Base-by-base conservation (phyloP, 192 early-diverging fungal species). In the Diversispora epigaea region DNA sequence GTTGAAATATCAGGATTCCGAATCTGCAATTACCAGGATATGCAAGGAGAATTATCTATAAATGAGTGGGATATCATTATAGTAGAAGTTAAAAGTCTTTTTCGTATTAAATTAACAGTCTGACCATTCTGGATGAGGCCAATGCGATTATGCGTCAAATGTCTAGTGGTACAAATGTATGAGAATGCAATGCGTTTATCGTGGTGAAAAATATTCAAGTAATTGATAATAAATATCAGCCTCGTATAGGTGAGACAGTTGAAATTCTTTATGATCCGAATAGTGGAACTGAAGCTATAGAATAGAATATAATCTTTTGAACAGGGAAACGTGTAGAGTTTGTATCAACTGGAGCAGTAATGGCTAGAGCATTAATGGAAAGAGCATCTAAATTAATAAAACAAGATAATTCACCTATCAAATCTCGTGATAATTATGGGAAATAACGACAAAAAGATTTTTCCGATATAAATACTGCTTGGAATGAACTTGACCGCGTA, bases 81-180 rank as follows among this genome's bases (percentile, higher is more conserved):
- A 41, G 68, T 69, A 25, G 49, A 69, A 19, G 49, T 69, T 69
- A 9, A 69, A 21, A 69, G 67, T 19, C 19, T 41, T 12, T 54
- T 4, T 68, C n/a, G 2, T 54, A 6, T 69, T n/a, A 32, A 52
- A 40, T 68, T 68, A 6, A 41, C 19, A 40, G 67, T 9, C 4
- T 71, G 21, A n/a, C 21, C 57, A 71, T 71, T n/a, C 40, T 71
- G 0, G 12, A 71, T 56, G 54, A 71, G 40, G 19, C 0, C 15
- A 71, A 71, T 71, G 22, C 54, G 10, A 71, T 71, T 57, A 55
- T 71, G 69, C 69, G 12, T 40, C 54, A 71, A 71, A 71, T 71
- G 68, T 69, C 68, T 21, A 69, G 49, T 21, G 4, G 49, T 41
- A 32, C 40, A 40, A 69, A 32, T 41, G 6, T 69, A 49, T 6